A percentile compares a stretch with the other conserved stretches of the same genome.
Conservation (phyloP, 768 basidiomycete genomes). For the Lactarius pseudohatsudake region DNA sequence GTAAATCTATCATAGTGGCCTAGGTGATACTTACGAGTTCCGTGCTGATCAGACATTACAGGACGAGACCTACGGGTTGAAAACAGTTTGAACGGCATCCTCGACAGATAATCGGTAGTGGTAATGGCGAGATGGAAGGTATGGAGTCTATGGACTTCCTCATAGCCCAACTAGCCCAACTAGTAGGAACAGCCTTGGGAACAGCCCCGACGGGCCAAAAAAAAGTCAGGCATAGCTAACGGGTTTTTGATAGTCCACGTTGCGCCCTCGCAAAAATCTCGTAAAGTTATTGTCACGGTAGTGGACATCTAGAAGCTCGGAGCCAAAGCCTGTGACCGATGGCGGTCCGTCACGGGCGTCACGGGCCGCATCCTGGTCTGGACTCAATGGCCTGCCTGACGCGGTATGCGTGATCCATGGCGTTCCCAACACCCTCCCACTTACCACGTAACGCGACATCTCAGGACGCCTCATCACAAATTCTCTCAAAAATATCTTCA, state of each 20-base stretch:
- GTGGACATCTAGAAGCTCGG: too few relatives aligned
- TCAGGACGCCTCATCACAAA: constrained; percentile 67
- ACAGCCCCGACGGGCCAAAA: too few relatives aligned
- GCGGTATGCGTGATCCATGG: constrained; percentile 46
- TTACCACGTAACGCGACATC: constrained; percentile 61
- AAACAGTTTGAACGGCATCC: background rate
- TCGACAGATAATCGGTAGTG: background rate
- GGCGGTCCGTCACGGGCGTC: too few relatives aligned
- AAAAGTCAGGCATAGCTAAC: too few relatives aligned
- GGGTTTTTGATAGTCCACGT: background rate
- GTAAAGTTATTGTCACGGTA: too few relatives aligned
- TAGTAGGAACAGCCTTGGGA: background rate
- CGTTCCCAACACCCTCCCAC: constrained; percentile 71
- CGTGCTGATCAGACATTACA: background rate
- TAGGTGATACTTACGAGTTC: background rate
- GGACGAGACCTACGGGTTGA: background rate
- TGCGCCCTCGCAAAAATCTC: background rate
- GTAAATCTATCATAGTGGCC: background rate
- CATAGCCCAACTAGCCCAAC: background rate
- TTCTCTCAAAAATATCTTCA: constrained; percentile 68
- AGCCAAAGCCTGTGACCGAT: too few relatives aligned
- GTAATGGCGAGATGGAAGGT: too few relatives aligned
- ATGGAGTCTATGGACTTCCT: background rate
- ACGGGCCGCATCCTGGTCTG: too few relatives aligned
- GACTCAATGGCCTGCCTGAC: too few relatives aligned